A percentile compares a stretch with the other conserved stretches of the same genome.
phyloP scores from a whole-genome alignment of 805 yeast species.

The Saccharomyces eubayanus region DNA sequence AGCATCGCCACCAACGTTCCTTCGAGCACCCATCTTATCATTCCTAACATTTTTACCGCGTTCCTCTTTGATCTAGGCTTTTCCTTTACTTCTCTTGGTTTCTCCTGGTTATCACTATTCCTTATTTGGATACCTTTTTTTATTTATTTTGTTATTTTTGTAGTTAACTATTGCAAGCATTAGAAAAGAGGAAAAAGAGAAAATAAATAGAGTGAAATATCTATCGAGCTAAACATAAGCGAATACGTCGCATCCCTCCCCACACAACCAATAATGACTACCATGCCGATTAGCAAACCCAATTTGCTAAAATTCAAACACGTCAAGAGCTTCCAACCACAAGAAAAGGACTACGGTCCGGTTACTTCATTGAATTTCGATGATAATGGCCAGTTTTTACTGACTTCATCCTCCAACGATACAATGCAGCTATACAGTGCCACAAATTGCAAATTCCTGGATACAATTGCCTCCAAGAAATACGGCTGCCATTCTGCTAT shows the following conservation, averaged over 20 bases:
- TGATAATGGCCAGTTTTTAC: slow-evolving; percentile 67
- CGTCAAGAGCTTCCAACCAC: slow-evolving; percentile 45
- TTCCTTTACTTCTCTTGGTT: not conserved
- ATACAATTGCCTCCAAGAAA: slow-evolving; percentile 72
- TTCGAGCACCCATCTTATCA: slow-evolving; percentile 49
- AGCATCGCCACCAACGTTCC: slow-evolving; percentile 70
- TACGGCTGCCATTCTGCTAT: slow-evolving; percentile 85
- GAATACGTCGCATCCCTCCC: not conserved
- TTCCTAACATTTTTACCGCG: not conserved
- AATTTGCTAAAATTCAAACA: slow-evolving; percentile 28
- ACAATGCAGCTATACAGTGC: slow-evolving; percentile 76
- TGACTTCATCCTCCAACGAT: slow-evolving; percentile 75
- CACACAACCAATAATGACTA: not conserved
- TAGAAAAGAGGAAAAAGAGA: slow-evolving; percentile 1
- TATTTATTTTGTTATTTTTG: not conserved
- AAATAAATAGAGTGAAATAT: not conserved
- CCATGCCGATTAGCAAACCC: slow-evolving; percentile 20
- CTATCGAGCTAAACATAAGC: not conserved
- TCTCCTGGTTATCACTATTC: not conserved
- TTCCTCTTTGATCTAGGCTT: not conserved
- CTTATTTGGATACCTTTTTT: not conserved
- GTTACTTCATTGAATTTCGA: slow-evolving; percentile 72
- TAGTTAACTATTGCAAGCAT: not conserved
- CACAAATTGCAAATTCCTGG: slow-evolving; percentile 57
- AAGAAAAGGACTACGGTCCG: slow-evolving; percentile 41